Evolutionary conservation across 129 eudicot species (phyloP), one percentile per base, ranked within the genome.

Genomic region (Artemisia annua): DNA sequence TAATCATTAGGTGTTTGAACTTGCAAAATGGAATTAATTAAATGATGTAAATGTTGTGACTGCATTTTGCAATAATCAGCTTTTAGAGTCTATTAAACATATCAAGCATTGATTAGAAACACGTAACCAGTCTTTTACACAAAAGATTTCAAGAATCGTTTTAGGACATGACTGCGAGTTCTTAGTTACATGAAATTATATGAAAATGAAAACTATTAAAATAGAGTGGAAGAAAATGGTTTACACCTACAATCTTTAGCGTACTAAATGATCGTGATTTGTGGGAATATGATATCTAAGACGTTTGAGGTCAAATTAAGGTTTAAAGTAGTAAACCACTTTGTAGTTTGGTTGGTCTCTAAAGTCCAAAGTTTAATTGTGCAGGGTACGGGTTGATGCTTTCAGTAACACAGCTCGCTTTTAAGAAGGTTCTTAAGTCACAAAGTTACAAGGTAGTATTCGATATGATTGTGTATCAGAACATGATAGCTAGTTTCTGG

Each of bases 341-440:
- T 35, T 32, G 44, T 58, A 8, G 46, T 39, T 39, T 39, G 10
- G 22, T 39, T 55, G 35, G 52, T 17, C 0, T 17, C 13, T 15
- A 26, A 24, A 13, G 15, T n/a, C 14, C 11, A 62, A 24, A 24
- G 11, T 62, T 12, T 14, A 78, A 75, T 3, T 88, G 79, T n/a
- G 80, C 88, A 50, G 63, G 57, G 14, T 83, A 70, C 16, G 77
- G 79, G 1, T 56, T 86, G 28, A 48, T 74, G 57, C 83, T 89
- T 48, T 86, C 85, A 0, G 11, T 69, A 62, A 68, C 84, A 1
- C 87, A 86, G 11, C 53, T 84, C 1, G 35, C 82, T 2, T 80
- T 79, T 16, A 12, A 69, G 2, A 89, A 75, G 73, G 28, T 84
- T 5, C 17, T 82, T 2, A 84, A 81, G 57, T 74, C 51, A 24